Conservation (phyloP, 768 basidiomycete species). For the Xerocomus spinulosus region DNA sequence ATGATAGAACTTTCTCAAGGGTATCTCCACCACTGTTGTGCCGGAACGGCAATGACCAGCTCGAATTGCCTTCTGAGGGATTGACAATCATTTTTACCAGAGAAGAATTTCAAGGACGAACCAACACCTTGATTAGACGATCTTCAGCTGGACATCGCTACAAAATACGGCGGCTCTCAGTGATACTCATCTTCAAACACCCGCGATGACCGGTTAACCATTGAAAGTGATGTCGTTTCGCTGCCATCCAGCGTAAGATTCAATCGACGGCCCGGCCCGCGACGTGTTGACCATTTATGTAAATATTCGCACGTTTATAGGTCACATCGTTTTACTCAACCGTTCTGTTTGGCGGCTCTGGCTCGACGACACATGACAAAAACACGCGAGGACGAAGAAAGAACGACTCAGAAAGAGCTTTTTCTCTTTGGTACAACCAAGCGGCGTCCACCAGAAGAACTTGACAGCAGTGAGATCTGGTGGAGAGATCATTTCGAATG, state of each 20-base stretch:
- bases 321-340: too few relatives aligned
- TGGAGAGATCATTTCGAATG: background rate
- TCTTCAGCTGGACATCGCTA: too few relatives aligned
- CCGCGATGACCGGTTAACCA: too few relatives aligned
- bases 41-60: background rate
- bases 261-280: too few relatives aligned
- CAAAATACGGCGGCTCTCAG: too few relatives aligned
- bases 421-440: background rate
- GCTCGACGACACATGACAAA: background rate
- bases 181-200: too few relatives aligned
- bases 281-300: too few relatives aligned
- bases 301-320: too few relatives aligned
- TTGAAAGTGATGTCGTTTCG: too few relatives aligned
- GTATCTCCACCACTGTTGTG: background rate
- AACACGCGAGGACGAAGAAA: background rate
- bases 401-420: background rate
- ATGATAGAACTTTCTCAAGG: background rate
- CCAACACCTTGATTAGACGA: too few relatives aligned
- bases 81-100: background rate
- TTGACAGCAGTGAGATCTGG: background rate
- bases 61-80: background rate
- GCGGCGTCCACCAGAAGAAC: background rate
- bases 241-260: too few relatives aligned
- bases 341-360: too few relatives aligned
- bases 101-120: background rate